phyloP scores from a whole-genome alignment of 768 basidiomycete genomes.

The Hemileccinum rubropunctum region DNA sequence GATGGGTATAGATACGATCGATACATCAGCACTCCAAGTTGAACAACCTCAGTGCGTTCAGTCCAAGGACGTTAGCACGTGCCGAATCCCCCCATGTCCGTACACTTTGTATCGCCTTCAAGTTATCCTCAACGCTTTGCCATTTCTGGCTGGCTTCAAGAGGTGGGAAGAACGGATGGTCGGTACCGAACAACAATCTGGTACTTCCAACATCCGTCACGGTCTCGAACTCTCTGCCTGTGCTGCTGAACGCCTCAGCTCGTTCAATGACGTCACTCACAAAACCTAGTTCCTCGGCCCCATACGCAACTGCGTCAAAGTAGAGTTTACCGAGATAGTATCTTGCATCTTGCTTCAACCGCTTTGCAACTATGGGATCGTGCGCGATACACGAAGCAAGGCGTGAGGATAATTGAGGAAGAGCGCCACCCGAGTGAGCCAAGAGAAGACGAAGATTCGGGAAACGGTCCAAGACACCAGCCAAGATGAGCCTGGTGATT shows the following conservation, averaged over 20 bases:
- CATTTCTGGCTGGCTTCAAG: constrained; percentile 66
- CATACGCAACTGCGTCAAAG: constrained; percentile 88
- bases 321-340: constrained; percentile 80
- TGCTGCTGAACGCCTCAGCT: constrained; percentile 44
- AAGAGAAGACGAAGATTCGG: constrained; percentile 74
- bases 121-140: constrained; percentile 82
- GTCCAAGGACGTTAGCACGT: constrained; percentile 63
- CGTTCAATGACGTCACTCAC: constrained; percentile 69
- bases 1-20: constrained; percentile 9
- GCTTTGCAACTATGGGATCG: constrained; percentile 73
- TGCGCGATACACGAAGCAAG: constrained; percentile 83
- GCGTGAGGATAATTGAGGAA: constrained; percentile 81
- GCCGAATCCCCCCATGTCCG: constrained; percentile 45
- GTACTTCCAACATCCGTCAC: constrained; percentile 46
- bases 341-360: constrained; percentile 78
- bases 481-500: constrained; percentile 74
- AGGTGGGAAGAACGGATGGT: constrained; percentile 91
- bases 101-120: constrained; percentile 64
- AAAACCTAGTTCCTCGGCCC: constrained; percentile 79
- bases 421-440: constrained; percentile 84
- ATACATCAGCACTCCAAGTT: constrained; percentile 36
- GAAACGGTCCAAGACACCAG: constrained; percentile 78
- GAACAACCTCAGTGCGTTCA: constrained; percentile 74
- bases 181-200: constrained; percentile 79
- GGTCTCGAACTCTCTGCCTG: constrained; percentile 30